These are phyloP conservation scores for Candida railenensis DNA, from an alignment of 805 yeast species.

Conservation along the genomic window DNA sequence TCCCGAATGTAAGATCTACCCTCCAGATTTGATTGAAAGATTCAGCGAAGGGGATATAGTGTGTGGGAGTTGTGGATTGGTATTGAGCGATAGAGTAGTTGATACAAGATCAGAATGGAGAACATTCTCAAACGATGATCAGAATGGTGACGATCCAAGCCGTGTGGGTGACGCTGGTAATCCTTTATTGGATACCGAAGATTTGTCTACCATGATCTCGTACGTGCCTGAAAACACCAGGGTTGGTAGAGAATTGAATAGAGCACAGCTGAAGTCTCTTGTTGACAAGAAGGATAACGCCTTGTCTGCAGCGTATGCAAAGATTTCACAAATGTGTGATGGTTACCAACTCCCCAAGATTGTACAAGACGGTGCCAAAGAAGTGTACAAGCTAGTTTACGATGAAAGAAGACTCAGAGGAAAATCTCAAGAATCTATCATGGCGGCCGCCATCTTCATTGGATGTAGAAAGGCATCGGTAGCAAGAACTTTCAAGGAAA, in stretches of 20 bases:
- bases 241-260: conserved; percentile 82
- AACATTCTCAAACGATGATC: conserved; percentile 96
- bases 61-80: conserved; percentile 97
- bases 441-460: conserved; percentile 93
- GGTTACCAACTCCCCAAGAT: conserved; percentile 92
- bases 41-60: conserved; percentile 98
- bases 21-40: conserved; percentile 92
- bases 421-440: conserved; percentile 86
- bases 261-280: conserved; percentile 83
- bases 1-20: conserved; percentile 94
- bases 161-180: conserved; percentile 99
- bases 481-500: conserved; percentile 93
- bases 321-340: conserved; percentile 94
- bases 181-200: conserved; percentile 87
- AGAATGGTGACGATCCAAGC: conserved; percentile 95
- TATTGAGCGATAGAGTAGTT: conserved; percentile 85
- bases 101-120: conserved; percentile 99
- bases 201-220: conserved; percentile 89
- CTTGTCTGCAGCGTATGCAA: conserved; percentile 83
- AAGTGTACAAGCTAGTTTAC: conserved; percentile 86
- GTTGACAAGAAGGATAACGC: conserved; percentile 89
- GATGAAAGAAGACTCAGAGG: conserved; percentile 87
- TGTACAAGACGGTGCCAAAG: conserved; percentile 97
- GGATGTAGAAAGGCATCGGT: conserved; percentile 95
- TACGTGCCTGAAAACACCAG: conserved; percentile 82